Evolutionary conservation across 139 green algal genomes (phyloP).

Genomic region (Micractinium conductrix): DNA sequence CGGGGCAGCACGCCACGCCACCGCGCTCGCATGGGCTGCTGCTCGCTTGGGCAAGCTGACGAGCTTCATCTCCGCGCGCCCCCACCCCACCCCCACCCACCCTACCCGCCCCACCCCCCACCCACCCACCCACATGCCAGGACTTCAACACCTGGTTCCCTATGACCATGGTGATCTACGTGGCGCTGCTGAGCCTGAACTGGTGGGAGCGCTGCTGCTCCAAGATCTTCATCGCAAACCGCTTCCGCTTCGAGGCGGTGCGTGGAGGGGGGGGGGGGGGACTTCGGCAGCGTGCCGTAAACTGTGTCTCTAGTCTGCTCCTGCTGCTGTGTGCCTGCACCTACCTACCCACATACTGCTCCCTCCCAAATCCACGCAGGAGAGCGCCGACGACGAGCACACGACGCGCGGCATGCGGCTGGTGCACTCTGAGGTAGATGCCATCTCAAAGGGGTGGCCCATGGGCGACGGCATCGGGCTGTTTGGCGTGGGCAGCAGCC

Average conservation of each 20-base stretch:
- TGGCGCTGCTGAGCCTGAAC: conserved; percentile 59
- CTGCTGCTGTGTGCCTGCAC: not conserved
- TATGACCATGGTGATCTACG: conserved; percentile 62
- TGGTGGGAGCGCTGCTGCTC: conserved; percentile 47
- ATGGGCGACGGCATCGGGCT: conserved; percentile 52
- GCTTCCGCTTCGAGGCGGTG: conserved; percentile 34
- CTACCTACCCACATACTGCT: not conserved
- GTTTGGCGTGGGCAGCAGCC: conserved; percentile 35
- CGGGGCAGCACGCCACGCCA: no score
- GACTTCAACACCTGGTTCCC: conserved; percentile 88
- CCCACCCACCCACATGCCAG: no score
- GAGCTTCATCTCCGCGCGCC: no score
- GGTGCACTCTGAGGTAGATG: conserved; percentile 51
- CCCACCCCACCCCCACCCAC: no score
- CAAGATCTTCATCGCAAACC: conserved; percentile 34
- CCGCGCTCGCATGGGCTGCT: no score
- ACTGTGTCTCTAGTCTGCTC: no score
- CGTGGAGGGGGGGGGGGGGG: not conserved
- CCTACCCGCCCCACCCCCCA: no score
- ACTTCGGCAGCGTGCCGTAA: not conserved
- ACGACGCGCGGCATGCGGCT: conserved; percentile 54
- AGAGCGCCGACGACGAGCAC: conserved; percentile 76
- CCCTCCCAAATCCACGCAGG: conserved; percentile 10
- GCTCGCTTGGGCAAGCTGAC: no score
- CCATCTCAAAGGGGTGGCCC: conserved; percentile 35